A percentile compares a stretch with the other conserved stretches of the same genome.
These are phyloP conservation scores for Dillenia suffruticosa DNA, from an alignment of 164 flowering plant species.

Conservation along the genomic window DNA sequence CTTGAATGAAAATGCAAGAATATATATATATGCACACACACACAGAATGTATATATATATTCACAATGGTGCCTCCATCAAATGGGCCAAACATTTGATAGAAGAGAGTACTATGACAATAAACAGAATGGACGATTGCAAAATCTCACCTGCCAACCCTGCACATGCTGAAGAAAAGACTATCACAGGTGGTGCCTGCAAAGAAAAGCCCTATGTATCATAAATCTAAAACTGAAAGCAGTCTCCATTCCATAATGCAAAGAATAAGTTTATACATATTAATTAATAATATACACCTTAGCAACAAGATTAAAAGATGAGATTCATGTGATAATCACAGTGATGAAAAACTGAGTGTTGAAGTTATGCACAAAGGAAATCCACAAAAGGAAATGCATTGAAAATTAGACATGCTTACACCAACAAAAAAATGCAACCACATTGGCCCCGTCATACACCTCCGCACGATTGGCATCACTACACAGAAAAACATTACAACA, in stretches of 20 bases:
- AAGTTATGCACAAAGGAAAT: background rate
- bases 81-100: too few relatives aligned
- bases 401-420: slow-evolving; percentile 44
- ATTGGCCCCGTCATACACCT: slow-evolving; percentile 79
- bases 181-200: slow-evolving; percentile 98
- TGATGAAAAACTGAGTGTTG: background rate
- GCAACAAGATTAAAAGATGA: background rate
- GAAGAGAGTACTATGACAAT: background rate
- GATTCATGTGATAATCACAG: background rate
- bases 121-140: background rate
- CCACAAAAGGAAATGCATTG: background rate
- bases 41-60: too few relatives aligned
- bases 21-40: too few relatives aligned
- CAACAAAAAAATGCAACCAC: slow-evolving; percentile 92
- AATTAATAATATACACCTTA: background rate
- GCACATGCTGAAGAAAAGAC: slow-evolving; percentile 95
- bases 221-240: too few relatives aligned
- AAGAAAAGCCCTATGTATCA: too few relatives aligned
- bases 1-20: too few relatives aligned
- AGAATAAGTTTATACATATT: background rate
- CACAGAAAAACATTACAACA: slow-evolving; percentile 9
- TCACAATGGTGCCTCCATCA: too few relatives aligned
- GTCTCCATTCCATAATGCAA: too few relatives aligned
- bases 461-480: slow-evolving; percentile 87
- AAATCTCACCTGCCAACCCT: slow-evolving; percentile 71